Base-by-base conservation (phyloP, 441 rosid species). In the Brassica hybrid region DNA sequence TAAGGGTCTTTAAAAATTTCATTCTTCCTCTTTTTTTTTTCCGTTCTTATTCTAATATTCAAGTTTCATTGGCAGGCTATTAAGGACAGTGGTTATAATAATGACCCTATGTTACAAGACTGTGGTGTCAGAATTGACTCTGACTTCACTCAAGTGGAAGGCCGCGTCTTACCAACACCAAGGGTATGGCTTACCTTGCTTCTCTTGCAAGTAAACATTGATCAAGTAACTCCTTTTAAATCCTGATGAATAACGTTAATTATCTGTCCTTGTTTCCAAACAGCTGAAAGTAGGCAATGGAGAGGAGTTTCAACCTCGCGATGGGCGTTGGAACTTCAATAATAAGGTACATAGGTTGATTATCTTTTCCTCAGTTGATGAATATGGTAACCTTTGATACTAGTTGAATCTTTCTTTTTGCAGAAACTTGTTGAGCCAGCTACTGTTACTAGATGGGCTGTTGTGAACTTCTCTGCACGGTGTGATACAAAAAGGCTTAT, bases 381-480 rank as follows among this genome's bases (percentile, higher is more conserved):
- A 19, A 52, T 67, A 36, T 25, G 16, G 11, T 54, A 52, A 68
- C 74, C 59, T 18, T 23, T 62, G 59, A 19, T 73, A 52, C 71
- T 68, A 36, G 12, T 38, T 62, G 38, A 38, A 12, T 36, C 10
- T 36, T 36, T 69, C 4, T 18, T 80, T 61, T 25, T 63, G 36
- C 48, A 87, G 91, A 83, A 69, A 85, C 73, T 89, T 14, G 77
- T 77, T 45, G 85, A 85, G 65, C 88, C 93, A 56, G 18, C 76
- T 6, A 84, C 72, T 5, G 80, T 86, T 23, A 71, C 86, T 59
- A 63, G 65, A 34, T 89, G 93, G 91, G 89, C 84, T 30, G 83
- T 89, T 60, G 90, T 83, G 17, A 86, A 87, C 80, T 87, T 89
- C n/a, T n/a, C n/a, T n/a, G n/a, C n/a, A n/a, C n/a, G n/a, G n/a